Evolutionary conservation across 768 basidiomycete genomes (phyloP).

Genomic region (Galerina marginata): DNA sequence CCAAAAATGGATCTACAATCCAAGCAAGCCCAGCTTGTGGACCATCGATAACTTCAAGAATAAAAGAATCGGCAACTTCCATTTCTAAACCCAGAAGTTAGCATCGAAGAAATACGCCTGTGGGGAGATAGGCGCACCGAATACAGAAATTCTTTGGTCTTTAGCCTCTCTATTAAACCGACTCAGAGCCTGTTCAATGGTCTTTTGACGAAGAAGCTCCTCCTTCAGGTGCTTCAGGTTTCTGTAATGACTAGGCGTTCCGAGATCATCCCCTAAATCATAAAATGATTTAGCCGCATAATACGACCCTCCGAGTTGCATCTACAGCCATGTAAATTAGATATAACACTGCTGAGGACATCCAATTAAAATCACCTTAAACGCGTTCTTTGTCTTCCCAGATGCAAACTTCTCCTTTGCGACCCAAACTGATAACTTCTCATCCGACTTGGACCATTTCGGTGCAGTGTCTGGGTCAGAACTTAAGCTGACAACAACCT

Average conservation of each 20-base stretch:
- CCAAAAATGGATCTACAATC: background rate
- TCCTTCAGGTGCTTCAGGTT: background rate
- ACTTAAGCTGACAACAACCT: too few species aligned
- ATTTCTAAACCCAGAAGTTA: background rate
- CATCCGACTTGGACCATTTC: too few species aligned
- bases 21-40: background rate
- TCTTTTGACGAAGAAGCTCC: background rate
- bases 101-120: too few species aligned
- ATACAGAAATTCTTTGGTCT: background rate
- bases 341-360: too few species aligned
- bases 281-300: background rate
- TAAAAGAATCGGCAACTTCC: background rate
- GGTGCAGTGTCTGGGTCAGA: too few species aligned
- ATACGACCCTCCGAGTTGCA: background rate
- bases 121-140: background rate
- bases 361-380: too few species aligned
- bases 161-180: background rate
- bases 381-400: too few species aligned
- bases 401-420: too few species aligned
- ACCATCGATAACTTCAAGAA: background rate
- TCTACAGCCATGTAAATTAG: too few species aligned
- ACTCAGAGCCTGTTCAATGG: background rate
- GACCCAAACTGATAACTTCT: too few species aligned
- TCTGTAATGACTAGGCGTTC: background rate
- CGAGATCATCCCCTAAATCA: background rate